These are phyloP conservation scores for Paracorniculantispora psalliotae DNA, from an alignment of 2,329 filamentous ascomycete genomes.

Conservation along the genomic window DNA sequence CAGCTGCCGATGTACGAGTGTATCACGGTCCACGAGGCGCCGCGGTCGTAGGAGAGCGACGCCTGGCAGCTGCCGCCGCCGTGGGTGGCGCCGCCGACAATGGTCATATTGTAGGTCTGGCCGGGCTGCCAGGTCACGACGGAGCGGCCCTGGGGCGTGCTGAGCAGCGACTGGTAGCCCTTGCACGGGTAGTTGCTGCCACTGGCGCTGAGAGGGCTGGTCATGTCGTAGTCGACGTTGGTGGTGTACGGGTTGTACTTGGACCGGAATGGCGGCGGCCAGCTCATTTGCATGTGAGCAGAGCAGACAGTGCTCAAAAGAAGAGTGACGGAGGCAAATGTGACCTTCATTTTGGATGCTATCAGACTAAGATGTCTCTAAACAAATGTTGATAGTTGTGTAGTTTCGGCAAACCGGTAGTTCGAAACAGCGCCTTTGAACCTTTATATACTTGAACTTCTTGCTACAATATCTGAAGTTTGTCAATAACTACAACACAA, in stretches of 20 bases:
- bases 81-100: conserved; percentile 59
- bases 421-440: neutral
- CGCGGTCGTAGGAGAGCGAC: conserved; percentile 68
- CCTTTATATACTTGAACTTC: neutral
- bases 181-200: conserved; percentile 75
- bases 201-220: conserved; percentile 54
- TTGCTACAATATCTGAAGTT: neutral
- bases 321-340: neutral
- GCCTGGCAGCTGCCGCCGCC: conserved; percentile 72
- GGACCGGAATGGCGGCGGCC: conserved; percentile 48
- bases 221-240: conserved; percentile 67
- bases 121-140: conserved; percentile 62
- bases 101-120: conserved; percentile 55
- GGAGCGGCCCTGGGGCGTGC: conserved; percentile 44
- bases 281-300: conserved; percentile 50
- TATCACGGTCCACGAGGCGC: conserved; percentile 64
- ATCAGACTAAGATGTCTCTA: neutral
- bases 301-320: neutral
- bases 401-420: neutral
- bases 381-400: neutral
- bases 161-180: conserved; percentile 49
- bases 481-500: neutral
- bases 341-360: neutral
- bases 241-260: conserved; percentile 46
- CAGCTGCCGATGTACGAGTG: conserved; percentile 53